Conservation (phyloP, 2,329 filamentous ascomycete species). For the Bipolaris cookei region DNA sequence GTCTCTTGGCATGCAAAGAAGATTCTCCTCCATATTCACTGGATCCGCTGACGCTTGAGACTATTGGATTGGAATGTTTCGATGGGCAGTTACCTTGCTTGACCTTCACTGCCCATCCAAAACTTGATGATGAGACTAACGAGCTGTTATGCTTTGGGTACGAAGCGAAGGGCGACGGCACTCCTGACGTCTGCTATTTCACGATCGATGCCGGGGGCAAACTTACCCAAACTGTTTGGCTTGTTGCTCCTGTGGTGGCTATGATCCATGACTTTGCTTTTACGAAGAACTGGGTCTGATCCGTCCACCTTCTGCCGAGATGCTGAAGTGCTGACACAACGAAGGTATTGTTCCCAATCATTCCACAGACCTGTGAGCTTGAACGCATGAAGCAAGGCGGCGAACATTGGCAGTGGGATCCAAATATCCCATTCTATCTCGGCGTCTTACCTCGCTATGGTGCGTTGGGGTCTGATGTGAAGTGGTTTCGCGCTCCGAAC, state of each 20-base stretch:
- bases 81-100: constrained; percentile 19
- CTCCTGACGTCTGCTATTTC: constrained; percentile 50
- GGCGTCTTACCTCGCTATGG: constrained; percentile 34
- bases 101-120: constrained; percentile 31
- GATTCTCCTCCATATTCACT: constrained; percentile 22
- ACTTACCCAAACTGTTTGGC: constrained; percentile 44
- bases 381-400: constrained; percentile 50
- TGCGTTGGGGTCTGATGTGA: constrained; percentile 15
- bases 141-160: constrained; percentile 26
- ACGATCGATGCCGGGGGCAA: constrained; percentile 38
- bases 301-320: constrained; percentile 14
- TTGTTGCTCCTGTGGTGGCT: constrained; percentile 45
- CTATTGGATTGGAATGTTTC: constrained; percentile 13
- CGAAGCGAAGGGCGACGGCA: constrained; percentile 52
- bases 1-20: constrained; percentile 15
- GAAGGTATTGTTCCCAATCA: neutral
- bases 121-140: constrained; percentile 19
- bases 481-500: constrained; percentile 48
- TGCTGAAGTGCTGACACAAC: neutral
- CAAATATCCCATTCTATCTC: constrained; percentile 29
- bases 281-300: constrained; percentile 47
- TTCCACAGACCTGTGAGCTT: constrained; percentile 28
- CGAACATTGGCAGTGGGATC: constrained; percentile 52
- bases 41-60: constrained; percentile 24
- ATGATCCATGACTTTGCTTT: constrained; percentile 55